Conservation (phyloP, 257 asterid species). For the Solanum ossicruentum region DNA sequence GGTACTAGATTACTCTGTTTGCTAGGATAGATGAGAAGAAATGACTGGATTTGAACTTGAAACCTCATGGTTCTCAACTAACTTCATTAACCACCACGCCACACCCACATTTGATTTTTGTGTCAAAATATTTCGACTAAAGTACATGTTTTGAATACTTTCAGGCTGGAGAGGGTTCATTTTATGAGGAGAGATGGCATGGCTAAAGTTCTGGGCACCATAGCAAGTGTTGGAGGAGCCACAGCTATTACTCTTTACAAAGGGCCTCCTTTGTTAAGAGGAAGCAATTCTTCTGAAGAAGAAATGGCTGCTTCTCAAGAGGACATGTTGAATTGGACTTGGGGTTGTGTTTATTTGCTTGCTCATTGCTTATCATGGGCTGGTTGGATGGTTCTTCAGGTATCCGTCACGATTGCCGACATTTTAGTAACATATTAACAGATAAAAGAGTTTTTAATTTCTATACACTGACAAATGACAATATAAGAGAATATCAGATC, state of each 20-base stretch:
- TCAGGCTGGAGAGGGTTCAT: slow-evolving; percentile 44
- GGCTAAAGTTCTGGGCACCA: slow-evolving; percentile 64
- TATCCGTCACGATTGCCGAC: not conserved
- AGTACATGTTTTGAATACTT: not conserved
- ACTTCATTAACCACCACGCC: not conserved
- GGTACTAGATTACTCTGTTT: no score
- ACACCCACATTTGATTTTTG: not conserved
- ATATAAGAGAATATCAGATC: not conserved
- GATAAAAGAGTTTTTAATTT: not conserved
- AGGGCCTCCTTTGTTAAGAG: slow-evolving; percentile 52
- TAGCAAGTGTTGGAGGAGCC: slow-evolving; percentile 77
- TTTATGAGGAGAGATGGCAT: slow-evolving; percentile 52
- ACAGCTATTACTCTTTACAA: slow-evolving; percentile 61
- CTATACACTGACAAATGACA: not conserved
- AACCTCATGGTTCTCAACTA: not conserved
- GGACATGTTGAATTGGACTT: slow-evolving; percentile 51
- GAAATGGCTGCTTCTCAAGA: slow-evolving; percentile 8
- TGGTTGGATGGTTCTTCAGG: slow-evolving; percentile 92
- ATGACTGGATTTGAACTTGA: not conserved
- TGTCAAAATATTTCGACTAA: not conserved
- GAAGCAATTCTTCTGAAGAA: slow-evolving; percentile 7
- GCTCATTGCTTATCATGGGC: slow-evolving; percentile 93
- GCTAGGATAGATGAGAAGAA: not conserved
- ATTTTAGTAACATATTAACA: not conserved
- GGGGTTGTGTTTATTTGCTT: slow-evolving; percentile 65